phyloP scores from a whole-genome alignment of 805 yeast species.

The Wickerhamomyces rabaulensis region DNA sequence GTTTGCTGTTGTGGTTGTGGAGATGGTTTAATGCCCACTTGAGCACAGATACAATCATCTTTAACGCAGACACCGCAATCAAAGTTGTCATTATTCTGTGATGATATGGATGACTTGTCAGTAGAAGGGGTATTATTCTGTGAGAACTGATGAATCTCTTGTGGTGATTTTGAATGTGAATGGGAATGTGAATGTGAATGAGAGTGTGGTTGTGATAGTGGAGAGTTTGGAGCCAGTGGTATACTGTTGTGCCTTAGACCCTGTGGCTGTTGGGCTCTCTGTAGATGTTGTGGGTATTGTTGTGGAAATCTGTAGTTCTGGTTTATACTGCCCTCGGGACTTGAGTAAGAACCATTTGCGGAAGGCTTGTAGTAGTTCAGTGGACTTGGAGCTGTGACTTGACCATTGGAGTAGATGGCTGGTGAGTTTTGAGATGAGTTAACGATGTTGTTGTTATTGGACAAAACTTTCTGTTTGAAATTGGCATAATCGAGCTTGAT shows the following conservation, averaged over 20 bases:
- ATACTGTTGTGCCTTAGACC: neutral
- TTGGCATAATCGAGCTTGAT: slow-evolving; percentile 22
- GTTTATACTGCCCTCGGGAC: slow-evolving; percentile 6
- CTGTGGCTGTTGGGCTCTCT: neutral
- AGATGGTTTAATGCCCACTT: slow-evolving; percentile 25
- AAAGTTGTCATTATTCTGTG: slow-evolving; percentile 20
- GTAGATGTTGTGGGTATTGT: slow-evolving; percentile 1
- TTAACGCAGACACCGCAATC: slow-evolving; percentile 64
- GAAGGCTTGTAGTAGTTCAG: slow-evolving; percentile 45
- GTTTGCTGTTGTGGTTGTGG: slow-evolving; percentile 12
- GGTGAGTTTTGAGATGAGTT: slow-evolving; percentile 16
- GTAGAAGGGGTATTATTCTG: slow-evolving; percentile 15
- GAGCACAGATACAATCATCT: slow-evolving; percentile 64
- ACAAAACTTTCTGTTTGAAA: slow-evolving; percentile 15
- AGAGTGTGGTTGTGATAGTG: slow-evolving; percentile 1
- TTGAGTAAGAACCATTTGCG: slow-evolving; percentile 27
- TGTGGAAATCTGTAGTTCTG: slow-evolving; percentile 8
- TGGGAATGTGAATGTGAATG: slow-evolving; percentile 6
- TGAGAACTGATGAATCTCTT: slow-evolving; percentile 7
- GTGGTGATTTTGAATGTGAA: slow-evolving; percentile 45
- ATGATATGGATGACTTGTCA: slow-evolving; percentile 16
- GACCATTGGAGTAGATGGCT: slow-evolving; percentile 22
- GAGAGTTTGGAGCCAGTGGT: slow-evolving; percentile 9
- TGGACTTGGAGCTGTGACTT: slow-evolving; percentile 22
- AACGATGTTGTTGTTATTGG: slow-evolving; percentile 11